phyloP scores from a whole-genome alignment of 768 basidiomycete species.

The Amanita muscaria region DNA sequence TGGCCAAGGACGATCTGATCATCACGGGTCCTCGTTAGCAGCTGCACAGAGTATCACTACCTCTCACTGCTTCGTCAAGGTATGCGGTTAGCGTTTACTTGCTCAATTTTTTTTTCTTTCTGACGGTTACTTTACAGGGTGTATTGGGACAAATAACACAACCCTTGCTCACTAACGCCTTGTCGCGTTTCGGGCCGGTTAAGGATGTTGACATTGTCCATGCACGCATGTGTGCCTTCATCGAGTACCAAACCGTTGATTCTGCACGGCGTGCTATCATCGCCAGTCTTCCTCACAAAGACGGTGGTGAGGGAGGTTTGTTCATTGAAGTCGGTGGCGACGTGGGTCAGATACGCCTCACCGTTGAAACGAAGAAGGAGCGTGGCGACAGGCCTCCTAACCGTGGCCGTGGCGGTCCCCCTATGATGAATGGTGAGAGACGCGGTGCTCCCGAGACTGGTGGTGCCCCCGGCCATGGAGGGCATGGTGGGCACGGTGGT shows the following conservation, averaged over 20 bases:
- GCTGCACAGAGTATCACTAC: constrained; percentile 60
- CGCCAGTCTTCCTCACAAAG: constrained; percentile 49
- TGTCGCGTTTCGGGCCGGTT: constrained; percentile 71
- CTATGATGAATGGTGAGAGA: constrained; percentile 41
- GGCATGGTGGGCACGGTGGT: too few relatives aligned
- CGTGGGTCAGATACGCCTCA: constrained; percentile 44
- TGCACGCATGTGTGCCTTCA: constrained; percentile 85
- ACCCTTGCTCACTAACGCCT: constrained; percentile 35
- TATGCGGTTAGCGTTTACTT: constrained; percentile 23
- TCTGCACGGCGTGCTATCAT: constrained; percentile 81
- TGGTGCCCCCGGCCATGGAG: constrained; percentile 8
- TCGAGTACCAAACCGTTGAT: constrained; percentile 77
- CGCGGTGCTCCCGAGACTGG: constrained; percentile 34
- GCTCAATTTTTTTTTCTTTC: background rate
- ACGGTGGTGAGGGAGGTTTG: constrained; percentile 88
- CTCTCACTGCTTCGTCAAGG: constrained; percentile 90
- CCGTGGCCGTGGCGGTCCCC: constrained; percentile 54
- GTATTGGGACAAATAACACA: constrained; percentile 61
- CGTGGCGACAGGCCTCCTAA: constrained; percentile 67
- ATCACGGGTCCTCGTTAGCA: constrained; percentile 37
- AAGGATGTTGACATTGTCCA: constrained; percentile 88
- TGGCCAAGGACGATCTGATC: constrained; percentile 18
- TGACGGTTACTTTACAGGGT: constrained; percentile 33
- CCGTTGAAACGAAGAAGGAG: constrained; percentile 88
- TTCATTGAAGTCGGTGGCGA: constrained; percentile 61